phyloP scores from a whole-genome alignment of 192 early-diverging fungal genomes.

The Bifiguratus adelaidae region DNA sequence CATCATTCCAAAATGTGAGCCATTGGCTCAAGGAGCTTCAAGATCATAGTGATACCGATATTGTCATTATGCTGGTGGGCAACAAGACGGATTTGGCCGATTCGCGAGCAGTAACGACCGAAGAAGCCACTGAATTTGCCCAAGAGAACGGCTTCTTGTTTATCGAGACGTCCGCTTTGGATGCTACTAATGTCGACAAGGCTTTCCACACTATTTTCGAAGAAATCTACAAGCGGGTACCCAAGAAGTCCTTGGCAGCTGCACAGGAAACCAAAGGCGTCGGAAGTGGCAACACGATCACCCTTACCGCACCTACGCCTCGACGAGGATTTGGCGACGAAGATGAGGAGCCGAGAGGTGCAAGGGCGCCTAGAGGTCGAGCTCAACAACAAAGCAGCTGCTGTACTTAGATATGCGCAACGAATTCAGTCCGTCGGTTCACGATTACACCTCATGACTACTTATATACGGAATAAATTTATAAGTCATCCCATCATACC shows the following conservation, averaged over 20 bases:
- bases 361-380: no score
- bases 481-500: no score
- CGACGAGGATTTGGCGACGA: no score
- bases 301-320: no score
- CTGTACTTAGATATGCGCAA: no score
- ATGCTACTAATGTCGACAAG: constrained; percentile 80
- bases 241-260: constrained; percentile 10
- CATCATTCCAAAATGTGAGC: constrained; percentile 83
- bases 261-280: no score
- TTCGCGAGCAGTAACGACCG: constrained; percentile 57
- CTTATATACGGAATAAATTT: no score
- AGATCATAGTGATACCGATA: constrained; percentile 88
- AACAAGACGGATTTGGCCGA: constrained; percentile 89
- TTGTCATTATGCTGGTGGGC: constrained; percentile 89
- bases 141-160: constrained; percentile 74
- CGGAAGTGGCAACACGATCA: no score
- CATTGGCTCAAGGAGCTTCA: constrained; percentile 96
- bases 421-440: no score
- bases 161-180: constrained; percentile 67
- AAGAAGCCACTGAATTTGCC: constrained; percentile 77
- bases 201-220: constrained; percentile 45
- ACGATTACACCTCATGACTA: no score
- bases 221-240: constrained; percentile 14
- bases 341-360: no score
- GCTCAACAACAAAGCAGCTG: no score